Evolutionary conservation across 257 asterid genomes (phyloP), one percentile per base, ranked within the genome.

Genomic region (Dorcoceras hygrometricum): DNA sequence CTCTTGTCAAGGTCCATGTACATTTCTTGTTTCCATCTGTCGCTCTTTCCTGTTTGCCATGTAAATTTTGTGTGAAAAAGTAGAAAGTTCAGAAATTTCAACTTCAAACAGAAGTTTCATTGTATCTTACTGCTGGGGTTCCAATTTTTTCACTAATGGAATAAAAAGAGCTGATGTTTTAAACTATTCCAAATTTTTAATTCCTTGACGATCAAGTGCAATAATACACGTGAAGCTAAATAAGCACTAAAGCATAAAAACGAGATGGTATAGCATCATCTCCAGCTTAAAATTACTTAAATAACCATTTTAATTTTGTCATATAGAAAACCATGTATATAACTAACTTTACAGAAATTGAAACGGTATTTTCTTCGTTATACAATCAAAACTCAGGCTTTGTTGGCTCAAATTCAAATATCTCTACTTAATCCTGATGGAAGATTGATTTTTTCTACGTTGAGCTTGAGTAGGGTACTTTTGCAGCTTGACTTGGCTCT

Each of bases 1-100:
- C 92, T 76, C 88, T 89, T 29, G 88, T 62, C 48, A 89, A 81
- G 11, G 79, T 77, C 79, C 87, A 11, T 59, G 77, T 77, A 57
- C 28, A 71, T 68, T 83, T 89, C 83, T 72, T 80, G 31, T 78
- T 82, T 27, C 77, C 86, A 65, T 84, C 81, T 7, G 82, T 82
- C 57, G 83, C 84, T 74, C 78, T 88, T 69, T 89, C 87, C 98
- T 91, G 59, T 20, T n/a, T 73, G 65, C 51, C 28, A 59, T 25
- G 32, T 8, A 73, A 64, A 20, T 57, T 43, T 57, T 23, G 31
- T 14, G 27, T 12, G 0, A 2, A 39, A 39, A 75, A 46, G 39
- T 18, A 53, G 68, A 24, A 20, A 70, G 24, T 31, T 27, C n/a
- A 28, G 48, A 43, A 0, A 19, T 39, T 68, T 59, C 39, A 67